phyloP scores from a whole-genome alignment of 2,329 filamentous ascomycete species.

The Ceratocystis papillata region DNA sequence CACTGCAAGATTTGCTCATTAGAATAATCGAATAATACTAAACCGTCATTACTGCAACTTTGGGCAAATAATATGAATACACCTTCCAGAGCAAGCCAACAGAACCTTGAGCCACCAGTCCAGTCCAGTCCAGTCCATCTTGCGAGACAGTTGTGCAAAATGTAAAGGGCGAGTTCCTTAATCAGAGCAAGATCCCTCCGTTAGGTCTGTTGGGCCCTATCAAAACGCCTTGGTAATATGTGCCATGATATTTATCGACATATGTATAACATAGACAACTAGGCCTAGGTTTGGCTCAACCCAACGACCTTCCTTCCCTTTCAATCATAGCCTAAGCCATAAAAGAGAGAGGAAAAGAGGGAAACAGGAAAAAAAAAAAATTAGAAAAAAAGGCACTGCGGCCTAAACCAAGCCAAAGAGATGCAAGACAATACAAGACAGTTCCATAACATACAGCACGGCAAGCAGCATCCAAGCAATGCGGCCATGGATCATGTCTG shows the following conservation, averaged over 20 bases:
- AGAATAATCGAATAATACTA: neutral
- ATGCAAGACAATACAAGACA: constrained; percentile 1
- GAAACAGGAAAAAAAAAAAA: neutral
- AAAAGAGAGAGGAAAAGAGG: no score
- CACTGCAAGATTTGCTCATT: neutral
- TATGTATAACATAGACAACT: no score
- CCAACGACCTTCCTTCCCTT: neutral
- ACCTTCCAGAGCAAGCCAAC: neutral
- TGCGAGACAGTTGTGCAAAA: neutral
- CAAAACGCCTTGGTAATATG: constrained; percentile 8
- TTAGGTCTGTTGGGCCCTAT: neutral
- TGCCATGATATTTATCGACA: neutral
- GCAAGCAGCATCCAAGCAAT: constrained; percentile 1
- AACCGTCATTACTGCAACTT: neutral
- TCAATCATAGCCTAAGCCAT: no score
- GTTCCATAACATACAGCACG: neutral
- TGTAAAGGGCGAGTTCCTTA: neutral
- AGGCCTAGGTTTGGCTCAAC: neutral
- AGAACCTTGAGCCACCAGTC: neutral
- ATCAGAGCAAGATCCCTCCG: no score
- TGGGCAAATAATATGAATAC: neutral
- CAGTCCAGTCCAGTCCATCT: neutral
- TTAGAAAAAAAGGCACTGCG: neutral
- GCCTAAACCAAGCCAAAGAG: neutral
- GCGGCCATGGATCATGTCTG: neutral